Evolutionary conservation across 371 early-diverging fungal genomes (phyloP).

Genomic region (Mucor lusitanicus): DNA sequence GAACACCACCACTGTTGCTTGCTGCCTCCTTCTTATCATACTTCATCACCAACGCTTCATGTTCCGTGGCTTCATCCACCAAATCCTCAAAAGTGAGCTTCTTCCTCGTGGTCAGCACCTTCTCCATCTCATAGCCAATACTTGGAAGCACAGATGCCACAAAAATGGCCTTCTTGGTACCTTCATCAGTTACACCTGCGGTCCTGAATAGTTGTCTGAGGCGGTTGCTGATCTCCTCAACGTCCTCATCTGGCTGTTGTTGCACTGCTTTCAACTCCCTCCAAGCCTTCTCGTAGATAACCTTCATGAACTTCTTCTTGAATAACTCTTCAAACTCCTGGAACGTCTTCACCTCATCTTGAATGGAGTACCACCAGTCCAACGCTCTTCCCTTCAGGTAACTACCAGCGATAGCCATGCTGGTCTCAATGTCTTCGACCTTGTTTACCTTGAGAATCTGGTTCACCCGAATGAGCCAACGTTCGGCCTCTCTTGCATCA

Average conservation of each 20-base stretch:
- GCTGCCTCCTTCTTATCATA: neutral
- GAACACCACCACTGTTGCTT: no score
- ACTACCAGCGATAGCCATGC: neutral
- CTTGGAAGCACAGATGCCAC: neutral
- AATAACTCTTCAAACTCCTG: neutral
- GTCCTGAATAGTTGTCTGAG: neutral
- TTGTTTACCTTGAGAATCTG: neutral
- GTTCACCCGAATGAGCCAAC: neutral
- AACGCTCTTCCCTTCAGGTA: neutral
- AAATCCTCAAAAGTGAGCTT: neutral
- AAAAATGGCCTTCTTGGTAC: neutral
- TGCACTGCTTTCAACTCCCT: neutral
- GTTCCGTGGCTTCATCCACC: neutral
- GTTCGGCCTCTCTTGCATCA: neutral
- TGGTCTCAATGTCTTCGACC: neutral
- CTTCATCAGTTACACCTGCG: neutral
- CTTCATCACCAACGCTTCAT: neutral
- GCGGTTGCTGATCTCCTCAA: neutral
- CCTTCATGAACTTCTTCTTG: neutral
- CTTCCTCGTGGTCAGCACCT: neutral
- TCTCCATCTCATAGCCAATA: neutral
- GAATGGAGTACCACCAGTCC: neutral
- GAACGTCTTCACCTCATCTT: neutral
- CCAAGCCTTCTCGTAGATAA: neutral
- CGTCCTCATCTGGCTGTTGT: neutral